phyloP scores from a whole-genome alignment of 192 early-diverging fungal species.

The Haplosporangium gracile region DNA sequence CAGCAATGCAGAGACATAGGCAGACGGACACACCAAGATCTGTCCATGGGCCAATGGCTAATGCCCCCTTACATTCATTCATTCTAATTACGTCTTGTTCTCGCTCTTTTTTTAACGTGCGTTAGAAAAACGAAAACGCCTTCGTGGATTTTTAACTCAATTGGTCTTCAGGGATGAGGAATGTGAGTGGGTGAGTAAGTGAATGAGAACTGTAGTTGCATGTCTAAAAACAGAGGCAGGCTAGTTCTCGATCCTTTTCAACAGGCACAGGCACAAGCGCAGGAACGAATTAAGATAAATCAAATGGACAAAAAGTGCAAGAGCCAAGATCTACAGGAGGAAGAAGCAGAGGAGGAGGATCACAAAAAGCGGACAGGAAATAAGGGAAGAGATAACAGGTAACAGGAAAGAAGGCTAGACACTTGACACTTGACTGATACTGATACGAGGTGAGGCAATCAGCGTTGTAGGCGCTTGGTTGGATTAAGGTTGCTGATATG shows the following conservation, averaged over 20 bases:
- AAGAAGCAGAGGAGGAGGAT: neutral
- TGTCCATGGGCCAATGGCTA: neutral
- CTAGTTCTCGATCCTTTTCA: neutral
- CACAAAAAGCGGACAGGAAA: neutral
- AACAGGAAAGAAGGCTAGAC: neutral
- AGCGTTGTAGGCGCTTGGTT: neutral
- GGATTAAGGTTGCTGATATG: neutral
- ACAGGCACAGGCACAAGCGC: neutral
- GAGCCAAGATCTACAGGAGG: neutral
- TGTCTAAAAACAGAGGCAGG: neutral
- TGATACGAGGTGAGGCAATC: neutral
- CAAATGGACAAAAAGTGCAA: neutral
- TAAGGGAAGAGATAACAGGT: neutral
- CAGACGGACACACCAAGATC: neutral
- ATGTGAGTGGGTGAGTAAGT: too few species aligned
- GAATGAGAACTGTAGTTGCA: neutral
- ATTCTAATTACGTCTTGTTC: neutral
- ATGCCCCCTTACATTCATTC: neutral
- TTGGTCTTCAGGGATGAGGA: neutral
- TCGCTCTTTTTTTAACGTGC: neutral
- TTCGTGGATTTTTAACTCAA: neutral
- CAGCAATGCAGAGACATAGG: neutral
- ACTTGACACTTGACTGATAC: neutral
- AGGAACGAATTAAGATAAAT: neutral
- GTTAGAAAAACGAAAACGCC: neutral